Conservation (phyloP, 1,284 basidiomycete species). For the Violaceomyces palustris region DNA sequence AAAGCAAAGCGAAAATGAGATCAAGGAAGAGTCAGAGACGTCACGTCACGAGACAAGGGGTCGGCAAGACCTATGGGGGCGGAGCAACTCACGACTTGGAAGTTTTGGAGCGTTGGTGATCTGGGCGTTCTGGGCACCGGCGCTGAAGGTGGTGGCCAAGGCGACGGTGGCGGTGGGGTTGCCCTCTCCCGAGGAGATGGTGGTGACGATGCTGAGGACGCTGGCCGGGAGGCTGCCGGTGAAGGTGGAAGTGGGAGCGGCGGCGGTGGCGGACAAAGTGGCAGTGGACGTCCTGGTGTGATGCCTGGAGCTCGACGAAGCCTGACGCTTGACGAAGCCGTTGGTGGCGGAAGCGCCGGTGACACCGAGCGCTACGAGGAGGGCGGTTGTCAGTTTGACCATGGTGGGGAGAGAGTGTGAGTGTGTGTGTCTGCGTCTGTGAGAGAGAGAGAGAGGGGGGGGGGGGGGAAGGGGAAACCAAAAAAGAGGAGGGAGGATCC, state of each 20-base stretch:
- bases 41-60: too few relatives aligned
- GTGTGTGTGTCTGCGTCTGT: too few relatives aligned
- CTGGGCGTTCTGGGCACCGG: constrained; percentile 37
- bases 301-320: not conserved
- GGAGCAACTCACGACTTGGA: constrained; percentile 14
- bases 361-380: constrained; percentile 20
- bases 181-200: constrained; percentile 28
- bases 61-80: too few relatives aligned
- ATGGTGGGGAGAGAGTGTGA: constrained; percentile 21
- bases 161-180: constrained; percentile 26
- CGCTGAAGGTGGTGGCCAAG: constrained; percentile 29
- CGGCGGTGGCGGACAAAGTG: constrained; percentile 5
- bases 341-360: constrained; percentile 9
- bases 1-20: too few relatives aligned
- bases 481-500: too few relatives aligned
- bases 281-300: constrained; percentile 5
- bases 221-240: constrained; percentile 36
- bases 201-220: constrained; percentile 23
- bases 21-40: too few relatives aligned
- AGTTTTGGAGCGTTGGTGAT: constrained; percentile 39
- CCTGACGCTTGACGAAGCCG: constrained; percentile 17
- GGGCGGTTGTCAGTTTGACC: constrained; percentile 18
- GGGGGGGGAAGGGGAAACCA: too few relatives aligned
- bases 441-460: too few relatives aligned
- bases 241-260: constrained; percentile 30